Percentiles rank a stretch among this genome's conserved stretches.
Conservation (phyloP, 495 filamentous ascomycete genomes). For the Xylaria acuta region DNA sequence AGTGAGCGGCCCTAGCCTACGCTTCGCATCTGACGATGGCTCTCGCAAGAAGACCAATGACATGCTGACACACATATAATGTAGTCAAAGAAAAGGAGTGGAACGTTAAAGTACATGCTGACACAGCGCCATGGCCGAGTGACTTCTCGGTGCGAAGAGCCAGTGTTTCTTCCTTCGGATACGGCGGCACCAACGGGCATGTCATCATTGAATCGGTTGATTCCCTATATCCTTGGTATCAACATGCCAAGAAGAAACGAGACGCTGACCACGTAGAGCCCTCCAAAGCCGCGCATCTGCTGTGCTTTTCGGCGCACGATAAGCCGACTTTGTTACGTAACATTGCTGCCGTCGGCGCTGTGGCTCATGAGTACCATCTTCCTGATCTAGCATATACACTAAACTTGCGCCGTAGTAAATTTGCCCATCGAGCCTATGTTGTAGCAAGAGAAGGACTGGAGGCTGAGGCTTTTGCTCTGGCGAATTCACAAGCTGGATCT, state of each 20-base stretch:
- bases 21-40: not conserved
- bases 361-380: slow-evolving; percentile 39
- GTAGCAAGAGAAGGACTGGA: slow-evolving; percentile 33
- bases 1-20: slow-evolving; percentile 27
- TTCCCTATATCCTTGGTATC: slow-evolving; percentile 13
- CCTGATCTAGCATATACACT: slow-evolving; percentile 49
- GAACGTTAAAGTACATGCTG: slow-evolving; percentile 47
- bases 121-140: slow-evolving; percentile 41
- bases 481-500: slow-evolving; percentile 21
- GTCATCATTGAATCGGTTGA: slow-evolving; percentile 48
- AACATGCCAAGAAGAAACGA: slow-evolving; percentile 27
- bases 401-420: slow-evolving; percentile 34
- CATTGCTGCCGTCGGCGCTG: slow-evolving; percentile 35
- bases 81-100: slow-evolving; percentile 50
- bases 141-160: slow-evolving; percentile 29
- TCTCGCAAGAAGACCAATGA: not conserved
- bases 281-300: slow-evolving; percentile 27
- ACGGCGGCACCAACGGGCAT: slow-evolving; percentile 59
- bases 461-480: slow-evolving; percentile 23
- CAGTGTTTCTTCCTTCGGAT: slow-evolving; percentile 55
- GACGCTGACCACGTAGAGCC: slow-evolving; percentile 35
- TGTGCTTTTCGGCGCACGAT: slow-evolving; percentile 43
- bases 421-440: slow-evolving; percentile 36
- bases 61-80: not conserved
- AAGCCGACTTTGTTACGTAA: slow-evolving; percentile 42